A percentile compares a stretch with the other conserved stretches of the same genome.
phyloP scores from a whole-genome alignment of 2,329 filamentous ascomycete genomes.

The Hawksworthiomyces lignivorus region DNA sequence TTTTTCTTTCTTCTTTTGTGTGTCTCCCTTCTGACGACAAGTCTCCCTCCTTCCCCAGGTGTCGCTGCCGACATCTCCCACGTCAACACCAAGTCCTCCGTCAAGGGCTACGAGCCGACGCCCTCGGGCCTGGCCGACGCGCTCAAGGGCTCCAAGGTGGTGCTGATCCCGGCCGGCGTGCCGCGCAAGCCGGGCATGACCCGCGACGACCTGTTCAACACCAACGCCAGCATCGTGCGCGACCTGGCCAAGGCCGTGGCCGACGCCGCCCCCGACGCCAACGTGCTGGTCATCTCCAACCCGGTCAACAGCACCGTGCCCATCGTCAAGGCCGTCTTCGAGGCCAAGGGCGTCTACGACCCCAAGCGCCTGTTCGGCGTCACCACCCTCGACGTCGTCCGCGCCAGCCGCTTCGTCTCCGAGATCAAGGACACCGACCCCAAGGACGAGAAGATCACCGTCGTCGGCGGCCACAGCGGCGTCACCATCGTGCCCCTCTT shows the following conservation, averaged over 20 bases:
- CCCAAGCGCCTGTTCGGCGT: constrained; percentile 98
- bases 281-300: constrained; percentile 97
- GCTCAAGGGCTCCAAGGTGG: constrained; percentile 83
- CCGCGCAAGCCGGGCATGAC: constrained; percentile 99
- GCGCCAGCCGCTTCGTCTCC: constrained; percentile 94
- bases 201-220: constrained; percentile 99
- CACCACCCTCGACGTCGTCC: constrained; percentile 97
- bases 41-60: constrained; percentile 45
- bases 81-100: constrained; percentile 97
- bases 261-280: constrained; percentile 81
- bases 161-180: constrained; percentile 96
- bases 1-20: background rate
- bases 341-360: constrained; percentile 93
- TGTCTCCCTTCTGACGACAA: background rate
- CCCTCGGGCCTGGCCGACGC: constrained; percentile 66
- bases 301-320: constrained; percentile 99
- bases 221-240: constrained; percentile 98
- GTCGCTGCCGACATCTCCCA: constrained; percentile 96
- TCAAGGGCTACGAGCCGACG: constrained; percentile 80
- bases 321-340: constrained; percentile 96
- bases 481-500: constrained; percentile 98
- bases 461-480: constrained; percentile 94
- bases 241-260: constrained; percentile 94
- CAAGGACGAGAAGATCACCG: constrained; percentile 86
- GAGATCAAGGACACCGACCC: constrained; percentile 89